Evolutionary conservation across 805 yeast species (phyloP).

Genomic region (Candida tallmaniae): DNA sequence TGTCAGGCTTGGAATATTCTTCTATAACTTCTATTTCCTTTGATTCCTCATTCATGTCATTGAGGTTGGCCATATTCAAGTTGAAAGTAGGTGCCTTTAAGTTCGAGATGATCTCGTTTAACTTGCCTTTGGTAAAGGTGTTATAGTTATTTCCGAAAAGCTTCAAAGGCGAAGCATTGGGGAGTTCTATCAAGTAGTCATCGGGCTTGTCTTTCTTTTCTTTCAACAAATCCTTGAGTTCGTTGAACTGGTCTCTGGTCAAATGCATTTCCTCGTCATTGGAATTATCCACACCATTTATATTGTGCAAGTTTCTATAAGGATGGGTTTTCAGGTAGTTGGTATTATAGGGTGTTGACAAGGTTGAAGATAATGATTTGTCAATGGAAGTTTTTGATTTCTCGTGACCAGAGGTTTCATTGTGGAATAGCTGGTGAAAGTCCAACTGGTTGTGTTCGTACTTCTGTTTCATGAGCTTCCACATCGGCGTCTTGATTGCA

Average conservation of each 20-base stretch:
- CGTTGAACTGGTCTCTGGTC: conserved; percentile 10
- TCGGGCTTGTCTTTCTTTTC: conserved; percentile 16
- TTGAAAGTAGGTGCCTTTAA: conserved; percentile 11
- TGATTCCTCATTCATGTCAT: background rate
- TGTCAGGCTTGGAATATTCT: background rate
- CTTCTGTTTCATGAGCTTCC: conserved; percentile 30
- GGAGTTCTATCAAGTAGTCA: conserved; percentile 12
- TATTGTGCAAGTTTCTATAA: conserved; percentile 4
- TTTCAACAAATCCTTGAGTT: conserved; percentile 19
- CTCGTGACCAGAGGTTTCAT: conserved; percentile 1
- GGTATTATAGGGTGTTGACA: conserved; percentile 35
- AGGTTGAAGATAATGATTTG: conserved; percentile 27
- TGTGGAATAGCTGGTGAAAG: conserved; percentile 27
- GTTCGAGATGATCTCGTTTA: conserved; percentile 18
- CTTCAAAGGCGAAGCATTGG: conserved; percentile 40
- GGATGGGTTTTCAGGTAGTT: conserved; percentile 11
- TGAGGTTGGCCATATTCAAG: background rate
- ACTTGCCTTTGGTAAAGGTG: conserved; percentile 35
- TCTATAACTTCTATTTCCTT: background rate
- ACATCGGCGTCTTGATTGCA: conserved; percentile 25
- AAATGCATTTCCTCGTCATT: conserved; percentile 1
- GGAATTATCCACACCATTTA: conserved; percentile 12
- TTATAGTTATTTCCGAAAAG: conserved; percentile 35
- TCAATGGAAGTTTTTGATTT: conserved; percentile 6
- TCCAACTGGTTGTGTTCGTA: conserved; percentile 24